Evolutionary conservation across 208 protist genomes (phyloP).

Genomic region (Crithidia expoeki): DNA sequence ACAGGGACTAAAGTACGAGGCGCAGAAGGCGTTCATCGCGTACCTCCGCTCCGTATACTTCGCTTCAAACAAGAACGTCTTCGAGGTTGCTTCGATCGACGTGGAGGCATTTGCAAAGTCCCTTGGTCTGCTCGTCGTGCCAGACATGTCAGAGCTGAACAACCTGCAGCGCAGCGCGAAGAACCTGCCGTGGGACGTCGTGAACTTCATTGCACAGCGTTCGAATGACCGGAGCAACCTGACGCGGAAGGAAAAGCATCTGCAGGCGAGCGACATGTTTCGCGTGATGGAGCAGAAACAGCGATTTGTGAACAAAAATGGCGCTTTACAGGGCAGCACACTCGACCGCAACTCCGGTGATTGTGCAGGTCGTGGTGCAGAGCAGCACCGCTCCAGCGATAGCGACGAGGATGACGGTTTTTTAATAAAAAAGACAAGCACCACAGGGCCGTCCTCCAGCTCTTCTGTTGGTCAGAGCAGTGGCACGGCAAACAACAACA

Average conservation of each 20-base stretch:
- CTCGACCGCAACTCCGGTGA: neutral
- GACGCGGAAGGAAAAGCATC: constrained; percentile 84
- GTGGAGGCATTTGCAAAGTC: constrained; percentile 90
- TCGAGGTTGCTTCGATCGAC: constrained; percentile 92
- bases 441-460: neutral
- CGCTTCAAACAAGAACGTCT: constrained; percentile 96
- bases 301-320: constrained; percentile 54
- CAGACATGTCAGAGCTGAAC: constrained; percentile 93
- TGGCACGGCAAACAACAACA: neutral
- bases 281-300: constrained; percentile 84
- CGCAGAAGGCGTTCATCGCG: constrained; percentile 98
- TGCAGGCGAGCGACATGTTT: constrained; percentile 88
- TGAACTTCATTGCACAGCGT: constrained; percentile 79
- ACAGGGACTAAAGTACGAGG: constrained; percentile 97
- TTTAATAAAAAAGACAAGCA: constrained; percentile 44
- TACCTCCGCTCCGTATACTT: constrained; percentile 97
- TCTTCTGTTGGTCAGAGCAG: neutral
- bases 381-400: constrained; percentile 7
- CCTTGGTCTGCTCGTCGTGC: constrained; percentile 93
- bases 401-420: constrained; percentile 49
- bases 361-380: neutral
- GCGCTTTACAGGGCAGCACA: constrained; percentile 25
- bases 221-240: constrained; percentile 22
- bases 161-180: constrained; percentile 78
- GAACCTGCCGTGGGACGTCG: constrained; percentile 90